Evolutionary conservation across 2,329 filamentous ascomycete species (phyloP), one percentile per base, ranked within the genome.

Genomic region (Metarhizium album): DNA sequence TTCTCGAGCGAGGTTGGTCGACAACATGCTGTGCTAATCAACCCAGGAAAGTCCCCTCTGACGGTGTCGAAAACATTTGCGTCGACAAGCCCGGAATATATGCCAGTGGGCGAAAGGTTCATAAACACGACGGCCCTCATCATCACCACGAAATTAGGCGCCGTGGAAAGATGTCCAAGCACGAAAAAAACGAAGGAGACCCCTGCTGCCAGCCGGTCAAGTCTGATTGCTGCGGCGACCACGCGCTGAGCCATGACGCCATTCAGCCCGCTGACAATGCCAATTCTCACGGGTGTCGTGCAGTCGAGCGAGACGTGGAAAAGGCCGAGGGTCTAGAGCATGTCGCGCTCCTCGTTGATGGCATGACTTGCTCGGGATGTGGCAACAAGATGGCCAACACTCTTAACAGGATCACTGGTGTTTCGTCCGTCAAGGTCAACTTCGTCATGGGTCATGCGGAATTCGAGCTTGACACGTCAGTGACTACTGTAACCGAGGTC

Each of bases 371-470:
- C 38, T 64, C 67, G 1, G 62, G 63, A 11, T 69, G 67, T 33
- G 65, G 57, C 3, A 64, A 65, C 51, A 69, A 68, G 48, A 49
- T 69, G 35, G 54, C 60, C 45, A 60, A 61, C 1, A 57, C 59
- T 2, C 60, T 69, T 29, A 52, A 52, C 0, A 54, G 52, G 2
- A 57, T 58, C 3, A n/a, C 54, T 2, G 66, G 65, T 2, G 62
- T 68, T 1, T 64, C 62, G 2, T 55, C 59, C 3, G 60, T 63
- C 2, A 61, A 58, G 0, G 65, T 70, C 53, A 69, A 69, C 51
- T 70, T 70, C 37, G 64, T 70, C 54, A 64, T 65, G 58, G 66
- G 66, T 3, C 62, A 59, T 6, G 68, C 61, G 40, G 66, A 69
- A 20, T 64, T 70, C 45, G 54, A 47, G 4, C 24, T 68, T 2